phyloP scores from a whole-genome alignment of 208 protist genomes.

The Leishmania braziliensis region DNA sequence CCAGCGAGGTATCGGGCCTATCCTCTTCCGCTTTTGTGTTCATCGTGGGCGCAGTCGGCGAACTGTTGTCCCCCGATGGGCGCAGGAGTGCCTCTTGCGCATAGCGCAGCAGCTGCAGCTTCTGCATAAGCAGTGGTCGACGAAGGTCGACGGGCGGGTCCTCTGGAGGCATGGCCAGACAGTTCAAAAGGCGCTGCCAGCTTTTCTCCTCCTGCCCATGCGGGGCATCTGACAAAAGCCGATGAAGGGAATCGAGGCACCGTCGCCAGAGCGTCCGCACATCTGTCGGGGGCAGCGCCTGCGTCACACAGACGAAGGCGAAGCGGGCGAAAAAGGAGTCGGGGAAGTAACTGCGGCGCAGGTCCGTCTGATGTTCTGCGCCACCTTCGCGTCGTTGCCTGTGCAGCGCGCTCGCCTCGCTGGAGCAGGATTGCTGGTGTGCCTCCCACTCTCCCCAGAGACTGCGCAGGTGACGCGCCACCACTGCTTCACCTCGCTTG shows the following conservation, averaged over 20 bases:
- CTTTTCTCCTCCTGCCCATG: slow-evolving; percentile 5
- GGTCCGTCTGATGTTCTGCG: slow-evolving; percentile 26
- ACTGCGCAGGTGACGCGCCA: slow-evolving; percentile 20
- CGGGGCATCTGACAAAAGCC: slow-evolving; percentile 9
- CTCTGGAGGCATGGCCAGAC: slow-evolving; percentile 37
- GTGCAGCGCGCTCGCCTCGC: not conserved
- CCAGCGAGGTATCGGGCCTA: not conserved
- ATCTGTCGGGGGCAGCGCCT: slow-evolving; percentile 36
- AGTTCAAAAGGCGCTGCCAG: slow-evolving; percentile 41
- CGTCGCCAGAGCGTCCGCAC: slow-evolving; percentile 44
- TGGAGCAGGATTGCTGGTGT: slow-evolving; percentile 20
- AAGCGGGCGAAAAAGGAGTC: slow-evolving; percentile 78
- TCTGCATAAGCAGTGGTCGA: slow-evolving; percentile 70
- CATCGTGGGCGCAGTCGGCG: not conserved
- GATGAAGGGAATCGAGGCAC: slow-evolving; percentile 41
- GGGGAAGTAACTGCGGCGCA: slow-evolving; percentile 71
- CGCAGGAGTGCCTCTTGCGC: slow-evolving; percentile 45
- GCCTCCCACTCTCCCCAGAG: slow-evolving; percentile 25
- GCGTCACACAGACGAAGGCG: slow-evolving; percentile 45
- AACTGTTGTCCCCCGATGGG: not conserved
- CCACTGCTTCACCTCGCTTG: slow-evolving; percentile 3
- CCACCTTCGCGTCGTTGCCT: not conserved
- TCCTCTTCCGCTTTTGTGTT: not conserved
- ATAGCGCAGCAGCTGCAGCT: slow-evolving; percentile 77
- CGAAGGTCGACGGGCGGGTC: slow-evolving; percentile 44